phyloP scores from a whole-genome alignment of 1,139 yeast genomes.

The Magnusiomyces magnusii region DNA sequence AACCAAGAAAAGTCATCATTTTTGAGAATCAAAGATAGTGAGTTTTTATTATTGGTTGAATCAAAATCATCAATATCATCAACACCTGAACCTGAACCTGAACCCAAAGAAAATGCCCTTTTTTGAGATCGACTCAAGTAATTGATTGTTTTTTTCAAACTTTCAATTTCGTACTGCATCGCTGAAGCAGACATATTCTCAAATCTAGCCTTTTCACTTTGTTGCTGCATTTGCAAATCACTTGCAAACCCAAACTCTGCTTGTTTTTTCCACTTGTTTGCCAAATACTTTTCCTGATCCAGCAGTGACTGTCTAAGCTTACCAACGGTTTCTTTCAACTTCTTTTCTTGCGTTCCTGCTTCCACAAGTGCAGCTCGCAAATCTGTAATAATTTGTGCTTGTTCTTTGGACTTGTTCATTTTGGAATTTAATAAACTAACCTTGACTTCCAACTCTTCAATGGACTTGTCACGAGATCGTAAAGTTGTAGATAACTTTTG shows the following conservation, averaged over 20 bases:
- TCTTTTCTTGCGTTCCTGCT: conserved; percentile 27
- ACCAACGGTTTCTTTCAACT: conserved; percentile 20
- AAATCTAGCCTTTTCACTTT: conserved; percentile 10
- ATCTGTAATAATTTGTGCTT: conserved; percentile 31
- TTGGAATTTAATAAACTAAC: conserved; percentile 40
- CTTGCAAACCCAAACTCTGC: not conserved
- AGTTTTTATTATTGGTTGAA: not conserved
- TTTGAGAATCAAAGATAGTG: not conserved
- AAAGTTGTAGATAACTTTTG: conserved; percentile 23
- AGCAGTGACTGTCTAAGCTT: conserved; percentile 24
- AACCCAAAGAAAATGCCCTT: not conserved
- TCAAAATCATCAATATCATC: not conserved
- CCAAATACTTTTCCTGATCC: conserved; percentile 31
- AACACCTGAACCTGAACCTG: too few relatives aligned
- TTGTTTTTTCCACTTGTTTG: conserved; percentile 13
- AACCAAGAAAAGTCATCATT: conserved; percentile 7
- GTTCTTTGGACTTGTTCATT: conserved; percentile 35
- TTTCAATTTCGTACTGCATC: conserved; percentile 19
- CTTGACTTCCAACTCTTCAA: conserved; percentile 42
- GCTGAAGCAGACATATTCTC: conserved; percentile 17
- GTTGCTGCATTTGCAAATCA: not conserved
- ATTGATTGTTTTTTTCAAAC: conserved; percentile 17
- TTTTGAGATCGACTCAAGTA: conserved; percentile 10
- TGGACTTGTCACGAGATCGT: conserved; percentile 33
- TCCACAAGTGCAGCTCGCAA: conserved; percentile 26